phyloP scores from a whole-genome alignment of 768 basidiomycete genomes.

The Russula sp. region DNA sequence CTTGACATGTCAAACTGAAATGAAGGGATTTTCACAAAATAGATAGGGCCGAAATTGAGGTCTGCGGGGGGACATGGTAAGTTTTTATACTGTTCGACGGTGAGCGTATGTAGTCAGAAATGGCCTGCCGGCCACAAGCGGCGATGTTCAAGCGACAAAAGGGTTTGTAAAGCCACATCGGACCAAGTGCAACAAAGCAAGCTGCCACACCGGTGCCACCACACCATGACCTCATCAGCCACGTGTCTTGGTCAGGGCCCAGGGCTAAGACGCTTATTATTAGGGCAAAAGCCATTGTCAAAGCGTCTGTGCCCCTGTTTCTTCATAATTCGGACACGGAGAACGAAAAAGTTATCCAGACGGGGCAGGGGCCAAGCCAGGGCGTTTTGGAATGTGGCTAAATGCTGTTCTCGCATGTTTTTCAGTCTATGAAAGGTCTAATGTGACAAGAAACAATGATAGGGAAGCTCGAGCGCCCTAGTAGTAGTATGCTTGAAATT shows the following conservation, averaged over 20 bases:
- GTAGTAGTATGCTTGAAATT: background rate
- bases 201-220: background rate
- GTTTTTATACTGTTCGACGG: slow-evolving; percentile 1
- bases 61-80: background rate
- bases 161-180: background rate
- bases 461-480: background rate
- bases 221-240: background rate
- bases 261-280: background rate
- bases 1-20: slow-evolving; percentile 1
- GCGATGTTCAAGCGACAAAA: background rate
- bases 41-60: background rate
- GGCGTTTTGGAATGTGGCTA: background rate
- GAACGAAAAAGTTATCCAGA: background rate
- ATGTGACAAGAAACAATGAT: slow-evolving; percentile 4
- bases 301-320: background rate
- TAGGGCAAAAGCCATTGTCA: background rate
- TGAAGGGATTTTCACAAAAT: background rate
- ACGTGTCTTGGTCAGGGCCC: background rate
- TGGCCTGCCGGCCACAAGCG: background rate
- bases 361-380: background rate
- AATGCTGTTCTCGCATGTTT: background rate
- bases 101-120: background rate
- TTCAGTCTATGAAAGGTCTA: background rate
- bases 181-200: background rate
- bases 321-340: background rate